Evolutionary conservation across 305 asterid species (phyloP).

Genomic region (Fraxinus ornus): DNA sequence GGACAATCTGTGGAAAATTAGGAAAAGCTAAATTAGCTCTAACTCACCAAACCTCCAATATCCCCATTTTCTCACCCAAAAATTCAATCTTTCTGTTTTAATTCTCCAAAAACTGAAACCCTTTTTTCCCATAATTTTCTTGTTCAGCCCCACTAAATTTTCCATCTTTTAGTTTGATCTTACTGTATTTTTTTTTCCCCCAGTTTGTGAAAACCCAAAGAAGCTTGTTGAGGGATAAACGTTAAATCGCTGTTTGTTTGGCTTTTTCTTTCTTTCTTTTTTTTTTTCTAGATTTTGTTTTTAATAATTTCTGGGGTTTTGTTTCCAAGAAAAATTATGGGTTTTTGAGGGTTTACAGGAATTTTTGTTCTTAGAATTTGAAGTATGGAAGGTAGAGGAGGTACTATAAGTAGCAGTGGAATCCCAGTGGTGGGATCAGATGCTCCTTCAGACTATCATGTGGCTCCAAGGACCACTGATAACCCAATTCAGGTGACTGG

Average conservation of each 20-base stretch:
- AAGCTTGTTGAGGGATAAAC: constrained; percentile 20
- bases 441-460: constrained; percentile 78
- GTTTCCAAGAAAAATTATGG: constrained; percentile 29
- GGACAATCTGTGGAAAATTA: constrained; percentile 53
- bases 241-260: constrained; percentile 5
- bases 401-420: constrained; percentile 46
- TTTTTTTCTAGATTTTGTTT: neutral
- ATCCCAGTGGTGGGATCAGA: constrained; percentile 88
- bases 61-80: constrained; percentile 38
- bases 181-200: constrained; percentile 41
- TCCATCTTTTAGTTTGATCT: neutral
- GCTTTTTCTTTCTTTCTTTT: neutral
- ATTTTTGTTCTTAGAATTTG: neutral
- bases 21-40: constrained; percentile 41
- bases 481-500: constrained; percentile 40
- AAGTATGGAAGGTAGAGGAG: constrained; percentile 53
- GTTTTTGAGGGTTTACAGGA: constrained; percentile 27
- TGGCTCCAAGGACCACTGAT: constrained; percentile 61
- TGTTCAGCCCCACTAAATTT: neutral
- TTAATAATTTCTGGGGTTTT: constrained; percentile 1
- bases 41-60: constrained; percentile 37
- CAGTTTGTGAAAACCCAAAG: constrained; percentile 17
- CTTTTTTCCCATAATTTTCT: constrained; percentile 8
- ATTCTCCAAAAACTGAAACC: constrained; percentile 24
- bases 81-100: constrained; percentile 20